A percentile compares a stretch with the other conserved stretches of the same genome.
Evolutionary conservation across 163 green algal species (phyloP).

Genomic region (Volvox carteri): DNA sequence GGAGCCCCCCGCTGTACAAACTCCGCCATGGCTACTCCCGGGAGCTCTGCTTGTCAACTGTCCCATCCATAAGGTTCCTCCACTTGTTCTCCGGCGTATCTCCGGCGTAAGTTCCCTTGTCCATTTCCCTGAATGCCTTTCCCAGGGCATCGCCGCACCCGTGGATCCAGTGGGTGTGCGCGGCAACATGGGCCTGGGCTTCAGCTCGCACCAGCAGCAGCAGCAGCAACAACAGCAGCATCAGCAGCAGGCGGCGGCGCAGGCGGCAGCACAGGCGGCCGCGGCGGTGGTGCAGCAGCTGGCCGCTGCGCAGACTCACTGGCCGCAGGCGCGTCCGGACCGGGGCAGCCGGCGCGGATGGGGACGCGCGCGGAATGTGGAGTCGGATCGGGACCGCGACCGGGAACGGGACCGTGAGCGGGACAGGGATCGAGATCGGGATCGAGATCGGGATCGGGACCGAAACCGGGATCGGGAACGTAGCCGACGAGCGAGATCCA

Average conservation of each 20-base stretch:
- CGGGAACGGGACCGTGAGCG: constrained; percentile 23
- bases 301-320: neutral
- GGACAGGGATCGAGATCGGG: constrained; percentile 12
- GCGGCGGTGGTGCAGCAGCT: constrained; percentile 19
- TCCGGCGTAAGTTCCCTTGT: no score
- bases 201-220: constrained; percentile 36
- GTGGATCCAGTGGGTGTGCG: constrained; percentile 57
- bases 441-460: constrained; percentile 4
- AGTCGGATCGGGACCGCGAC: constrained; percentile 12
- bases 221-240: constrained; percentile 2
- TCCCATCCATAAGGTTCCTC: no score
- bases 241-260: neutral
- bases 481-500: no score
- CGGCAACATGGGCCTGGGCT: constrained; percentile 64
- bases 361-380: neutral
- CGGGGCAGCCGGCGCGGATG: constrained; percentile 23
- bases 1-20: no score
- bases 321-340: neutral
- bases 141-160: constrained; percentile 69
- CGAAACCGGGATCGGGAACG: constrained; percentile 18
- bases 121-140: no score
- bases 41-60: no score
- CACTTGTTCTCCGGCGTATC: no score
- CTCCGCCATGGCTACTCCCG: no score
- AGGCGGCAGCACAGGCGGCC: neutral